phyloP scores from a whole-genome alignment of 2,329 filamentous ascomycete genomes.

The Uncinocarpus reesii region DNA sequence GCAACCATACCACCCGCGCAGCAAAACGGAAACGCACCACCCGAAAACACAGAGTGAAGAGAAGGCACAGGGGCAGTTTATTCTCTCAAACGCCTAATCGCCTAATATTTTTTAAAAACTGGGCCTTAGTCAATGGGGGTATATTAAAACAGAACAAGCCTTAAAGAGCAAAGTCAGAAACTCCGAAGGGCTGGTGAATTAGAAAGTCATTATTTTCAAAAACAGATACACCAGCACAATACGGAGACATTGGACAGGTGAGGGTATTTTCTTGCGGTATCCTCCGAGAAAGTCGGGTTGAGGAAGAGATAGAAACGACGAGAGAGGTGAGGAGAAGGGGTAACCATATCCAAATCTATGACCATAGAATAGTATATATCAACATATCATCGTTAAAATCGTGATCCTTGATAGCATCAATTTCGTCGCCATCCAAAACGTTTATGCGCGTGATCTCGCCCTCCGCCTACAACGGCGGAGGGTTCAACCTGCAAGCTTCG shows the following conservation, averaged over 20 bases:
- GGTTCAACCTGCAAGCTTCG: slow-evolving; percentile 48
- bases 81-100: neutral
- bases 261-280: neutral
- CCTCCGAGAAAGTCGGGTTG: neutral
- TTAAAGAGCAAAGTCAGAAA: neutral
- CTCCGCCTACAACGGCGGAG: slow-evolving; percentile 23
- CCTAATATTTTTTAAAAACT: neutral
- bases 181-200: neutral
- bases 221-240: neutral
- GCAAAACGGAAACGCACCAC: neutral
- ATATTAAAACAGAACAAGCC: neutral
- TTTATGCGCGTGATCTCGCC: slow-evolving; percentile 29
- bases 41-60: neutral
- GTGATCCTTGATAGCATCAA: slow-evolving; percentile 18
- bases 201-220: neutral
- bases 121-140: neutral
- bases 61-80: neutral
- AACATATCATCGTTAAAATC: slow-evolving; percentile 16
- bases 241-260: neutral
- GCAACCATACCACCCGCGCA: neutral
- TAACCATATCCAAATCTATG: slow-evolving; percentile 13
- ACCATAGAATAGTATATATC: neutral
- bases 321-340: slow-evolving; percentile 1
- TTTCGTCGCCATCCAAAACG: slow-evolving; percentile 37
- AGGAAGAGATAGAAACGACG: neutral